phyloP scores from a whole-genome alignment of 805 yeast genomes.

The Teunomyces kruisii region DNA sequence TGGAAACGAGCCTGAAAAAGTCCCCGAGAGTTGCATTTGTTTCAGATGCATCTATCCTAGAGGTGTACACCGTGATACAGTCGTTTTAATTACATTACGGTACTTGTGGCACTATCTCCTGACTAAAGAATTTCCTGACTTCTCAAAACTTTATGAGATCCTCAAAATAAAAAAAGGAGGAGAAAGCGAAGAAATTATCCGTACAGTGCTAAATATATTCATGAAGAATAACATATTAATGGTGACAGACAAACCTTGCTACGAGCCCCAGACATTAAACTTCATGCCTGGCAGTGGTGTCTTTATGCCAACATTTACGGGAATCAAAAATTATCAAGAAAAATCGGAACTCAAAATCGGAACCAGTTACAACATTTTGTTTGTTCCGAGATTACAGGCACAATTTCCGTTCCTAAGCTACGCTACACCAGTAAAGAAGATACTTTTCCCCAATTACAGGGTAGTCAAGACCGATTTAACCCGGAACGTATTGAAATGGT shows the following conservation, averaged over 20 bases:
- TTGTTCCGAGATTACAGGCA: neutral
- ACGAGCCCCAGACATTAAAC: neutral
- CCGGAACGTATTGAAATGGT: neutral
- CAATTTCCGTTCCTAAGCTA: neutral
- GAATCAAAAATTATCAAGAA: slow-evolving; percentile 7
- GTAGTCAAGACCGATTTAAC: neutral
- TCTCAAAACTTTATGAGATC: neutral
- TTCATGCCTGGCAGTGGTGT: slow-evolving; percentile 9
- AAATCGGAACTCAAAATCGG: neutral
- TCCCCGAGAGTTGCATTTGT: slow-evolving; percentile 6
- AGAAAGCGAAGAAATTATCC: slow-evolving; percentile 4
- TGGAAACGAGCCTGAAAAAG: slow-evolving; percentile 16
- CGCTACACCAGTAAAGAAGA: neutral
- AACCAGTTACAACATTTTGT: neutral
- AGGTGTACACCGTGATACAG: slow-evolving; percentile 17
- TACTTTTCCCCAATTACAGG: slow-evolving; percentile 4
- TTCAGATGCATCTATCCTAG: slow-evolving; percentile 25
- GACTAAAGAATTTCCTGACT: slow-evolving; percentile 6
- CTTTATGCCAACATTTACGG: slow-evolving; percentile 11
- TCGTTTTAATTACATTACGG: slow-evolving; percentile 34
- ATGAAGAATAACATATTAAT: slow-evolving; percentile 13
- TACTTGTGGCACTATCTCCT: slow-evolving; percentile 26
- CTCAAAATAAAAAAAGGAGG: slow-evolving; percentile 1
- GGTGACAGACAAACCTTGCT: slow-evolving; percentile 7
- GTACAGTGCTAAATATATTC: slow-evolving; percentile 11